Percentiles rank a stretch among this genome's conserved stretches.
Evolutionary conservation across 2,329 filamentous ascomycete genomes (phyloP).

Genomic region (Neurospora sp.): DNA sequence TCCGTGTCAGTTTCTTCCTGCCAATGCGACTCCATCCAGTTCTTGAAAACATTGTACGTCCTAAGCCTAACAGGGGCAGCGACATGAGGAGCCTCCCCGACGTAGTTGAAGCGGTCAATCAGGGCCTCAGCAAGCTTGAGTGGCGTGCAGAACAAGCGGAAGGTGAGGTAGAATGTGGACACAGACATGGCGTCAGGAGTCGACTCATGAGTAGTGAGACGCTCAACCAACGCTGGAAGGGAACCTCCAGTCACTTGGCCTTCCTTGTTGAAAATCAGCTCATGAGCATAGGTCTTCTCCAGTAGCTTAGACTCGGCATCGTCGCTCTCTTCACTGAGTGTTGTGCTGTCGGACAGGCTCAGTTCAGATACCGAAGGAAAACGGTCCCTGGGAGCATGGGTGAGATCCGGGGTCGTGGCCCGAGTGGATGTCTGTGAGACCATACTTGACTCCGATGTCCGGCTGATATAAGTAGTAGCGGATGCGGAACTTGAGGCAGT

Average conservation of each 20-base stretch:
- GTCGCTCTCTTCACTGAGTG: slow-evolving; percentile 63
- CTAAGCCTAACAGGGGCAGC: slow-evolving; percentile 75
- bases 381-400: slow-evolving; percentile 38
- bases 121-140: slow-evolving; percentile 68
- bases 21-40: slow-evolving; percentile 96
- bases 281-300: slow-evolving; percentile 85
- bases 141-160: slow-evolving; percentile 83
- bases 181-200: slow-evolving; percentile 89
- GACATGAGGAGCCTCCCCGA: slow-evolving; percentile 65
- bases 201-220: slow-evolving; percentile 83
- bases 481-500: slow-evolving; percentile 70
- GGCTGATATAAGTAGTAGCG: slow-evolving; percentile 67
- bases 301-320: slow-evolving; percentile 77
- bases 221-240: slow-evolving; percentile 83
- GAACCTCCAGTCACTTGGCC: slow-evolving; percentile 91
- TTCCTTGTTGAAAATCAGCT: slow-evolving; percentile 88
- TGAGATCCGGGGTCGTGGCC: slow-evolving; percentile 73
- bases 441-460: slow-evolving; percentile 72
- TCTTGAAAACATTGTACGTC: slow-evolving; percentile 94
- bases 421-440: slow-evolving; percentile 76
- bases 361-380: slow-evolving; percentile 59
- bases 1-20: slow-evolving; percentile 68
- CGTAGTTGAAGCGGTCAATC: slow-evolving; percentile 88
- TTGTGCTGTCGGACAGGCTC: slow-evolving; percentile 55
- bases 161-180: slow-evolving; percentile 92